Percentiles rank a stretch among this genome's conserved stretches.
Conservation (phyloP, 202 grass and related monocot species). For the Cymbopogon flexuosus region DNA sequence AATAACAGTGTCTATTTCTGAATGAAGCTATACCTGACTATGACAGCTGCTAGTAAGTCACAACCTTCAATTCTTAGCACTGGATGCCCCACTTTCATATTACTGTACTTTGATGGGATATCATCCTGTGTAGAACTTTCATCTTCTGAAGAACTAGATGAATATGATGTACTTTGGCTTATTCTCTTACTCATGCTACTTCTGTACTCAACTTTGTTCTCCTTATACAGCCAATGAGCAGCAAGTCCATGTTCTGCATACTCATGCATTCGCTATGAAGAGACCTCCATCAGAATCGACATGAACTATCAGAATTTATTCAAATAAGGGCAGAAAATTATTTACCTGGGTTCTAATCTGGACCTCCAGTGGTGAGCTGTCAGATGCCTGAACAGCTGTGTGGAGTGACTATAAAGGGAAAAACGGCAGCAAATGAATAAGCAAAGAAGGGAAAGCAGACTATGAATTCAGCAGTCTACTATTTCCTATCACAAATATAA, state of each 20-base stretch:
- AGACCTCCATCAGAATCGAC: constrained; percentile 40
- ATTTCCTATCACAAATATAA: background rate
- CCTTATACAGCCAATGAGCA: constrained; percentile 97
- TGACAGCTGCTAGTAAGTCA: constrained; percentile 78
- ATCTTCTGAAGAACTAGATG: constrained; percentile 67
- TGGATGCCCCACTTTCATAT: constrained; percentile 84
- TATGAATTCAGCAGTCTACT: constrained; percentile 14
- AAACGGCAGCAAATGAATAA: constrained; percentile 26
- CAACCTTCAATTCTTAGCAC: constrained; percentile 83
- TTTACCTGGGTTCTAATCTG: constrained; percentile 94
- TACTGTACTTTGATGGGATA: constrained; percentile 68
- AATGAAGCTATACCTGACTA: constrained; percentile 67
- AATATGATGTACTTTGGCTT: constrained; percentile 39
- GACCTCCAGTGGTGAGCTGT: constrained; percentile 83
- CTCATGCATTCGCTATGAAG: constrained; percentile 79
- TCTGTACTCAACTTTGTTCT: constrained; percentile 52
- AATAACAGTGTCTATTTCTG: constrained; percentile 16
- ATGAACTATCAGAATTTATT: constrained; percentile 27
- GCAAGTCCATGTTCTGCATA: constrained; percentile 87
- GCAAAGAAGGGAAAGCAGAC: constrained; percentile 18
- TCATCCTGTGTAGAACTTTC: constrained; percentile 51
- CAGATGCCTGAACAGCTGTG: constrained; percentile 81
- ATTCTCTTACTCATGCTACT: constrained; percentile 52
- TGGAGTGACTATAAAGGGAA: constrained; percentile 74
- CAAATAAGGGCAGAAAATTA: constrained; percentile 21